Evolutionary conservation across 208 protist species (phyloP).

Genomic region (Trypanosoma theileri): DNA sequence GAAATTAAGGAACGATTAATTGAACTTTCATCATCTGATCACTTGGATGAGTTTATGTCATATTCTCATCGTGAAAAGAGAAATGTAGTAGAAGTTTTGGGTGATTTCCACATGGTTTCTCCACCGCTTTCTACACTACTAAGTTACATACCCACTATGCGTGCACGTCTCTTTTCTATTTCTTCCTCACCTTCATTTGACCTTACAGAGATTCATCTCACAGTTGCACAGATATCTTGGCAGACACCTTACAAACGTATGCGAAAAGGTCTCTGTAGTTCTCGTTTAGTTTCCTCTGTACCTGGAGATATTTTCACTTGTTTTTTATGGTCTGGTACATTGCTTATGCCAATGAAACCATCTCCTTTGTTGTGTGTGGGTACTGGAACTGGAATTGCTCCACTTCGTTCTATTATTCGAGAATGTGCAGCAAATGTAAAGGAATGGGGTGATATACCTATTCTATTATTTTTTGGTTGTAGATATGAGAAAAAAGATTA

Average conservation of each 20-base stretch:
- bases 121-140: constrained; percentile 63
- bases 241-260: constrained; percentile 72
- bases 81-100: constrained; percentile 85
- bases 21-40: constrained; percentile 59
- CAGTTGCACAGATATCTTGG: constrained; percentile 73
- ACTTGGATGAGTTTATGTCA: constrained; percentile 68
- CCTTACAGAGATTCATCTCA: constrained; percentile 40
- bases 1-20: constrained; percentile 64
- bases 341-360: constrained; percentile 43
- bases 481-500: constrained; percentile 67
- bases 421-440: constrained; percentile 45
- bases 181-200: constrained; percentile 68
- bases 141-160: constrained; percentile 62
- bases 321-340: constrained; percentile 68
- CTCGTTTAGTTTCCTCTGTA: constrained; percentile 33
- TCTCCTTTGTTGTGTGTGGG: constrained; percentile 66
- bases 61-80: constrained; percentile 88
- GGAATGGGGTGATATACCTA: constrained; percentile 47
- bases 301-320: constrained; percentile 49
- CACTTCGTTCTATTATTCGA: constrained; percentile 67
- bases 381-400: constrained; percentile 85
- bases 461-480: constrained; percentile 85
- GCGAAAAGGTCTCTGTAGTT: constrained; percentile 76
- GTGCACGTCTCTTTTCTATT: constrained; percentile 77
- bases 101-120: constrained; percentile 61